Evolutionary conservation across 1,284 basidiomycete species (phyloP), one percentile per base, ranked within the genome.

Genomic region (Cutaneotrichosporon sp.): DNA sequence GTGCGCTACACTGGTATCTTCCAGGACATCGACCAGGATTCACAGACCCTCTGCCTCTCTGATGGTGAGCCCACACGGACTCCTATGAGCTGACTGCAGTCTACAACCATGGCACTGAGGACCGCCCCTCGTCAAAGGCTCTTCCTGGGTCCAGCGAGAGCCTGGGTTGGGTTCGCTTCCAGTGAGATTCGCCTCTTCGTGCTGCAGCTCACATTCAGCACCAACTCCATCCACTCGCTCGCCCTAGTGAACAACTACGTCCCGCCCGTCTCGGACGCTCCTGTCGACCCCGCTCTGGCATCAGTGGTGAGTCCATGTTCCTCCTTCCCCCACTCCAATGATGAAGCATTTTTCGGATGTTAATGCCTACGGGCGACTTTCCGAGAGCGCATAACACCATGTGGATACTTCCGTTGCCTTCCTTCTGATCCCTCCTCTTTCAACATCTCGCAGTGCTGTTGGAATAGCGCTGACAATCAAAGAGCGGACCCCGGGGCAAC

Each of bases 141-240:
- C 56, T 77, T 5, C 70, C 73, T 11, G 73, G 73, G 4, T 72
- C 71, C 0, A 56, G 66, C 3, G 65, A 63, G 20, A 70, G 68
- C 1, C 67, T 78, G 1, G 77, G 77, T 18, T 78, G 77, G 77
- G 81, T 89, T 87, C 80, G 95, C 91, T 81, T 91, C 88, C 56
- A 95, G 91, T 88, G 75, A 70, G 89, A 83, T 31, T 0, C 22
- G 4, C 4, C n/a, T 6, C 2, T 18, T 6, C 46, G 27, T 22
- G 3, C 2, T 34, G 22, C 22, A 24, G 24, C 22, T 52, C 20
- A 56, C 56, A n/a, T 5, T 0, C 59, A 78, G 77, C 64, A 78
- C 77, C 61, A 75, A 76, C 60, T 76, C 74, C 3, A 78, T 78
- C 58, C 74, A 77, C 31, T 74, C 75, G 9, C 56, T 78, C 11